Evolutionary conservation across 768 basidiomycete species (phyloP).

Genomic region (Amanita thiersii): DNA sequence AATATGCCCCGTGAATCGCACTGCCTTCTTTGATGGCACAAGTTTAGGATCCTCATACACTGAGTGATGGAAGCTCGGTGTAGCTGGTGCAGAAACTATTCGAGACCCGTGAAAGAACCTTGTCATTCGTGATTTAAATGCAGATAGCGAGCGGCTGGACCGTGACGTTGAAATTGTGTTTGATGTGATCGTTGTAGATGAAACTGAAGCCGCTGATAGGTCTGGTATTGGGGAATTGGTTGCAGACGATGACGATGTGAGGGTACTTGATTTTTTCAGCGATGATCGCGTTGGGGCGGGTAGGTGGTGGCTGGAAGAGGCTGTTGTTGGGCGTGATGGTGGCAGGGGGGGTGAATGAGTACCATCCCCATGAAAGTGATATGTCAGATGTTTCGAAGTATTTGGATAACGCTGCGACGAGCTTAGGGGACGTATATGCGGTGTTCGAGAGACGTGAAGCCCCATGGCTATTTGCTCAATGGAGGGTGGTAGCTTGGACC

Average conservation of each 20-base stretch:
- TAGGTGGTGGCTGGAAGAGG: conserved; percentile 28
- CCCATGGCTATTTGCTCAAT: conserved; percentile 79
- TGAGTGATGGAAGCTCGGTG: conserved; percentile 25
- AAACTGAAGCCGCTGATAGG: conserved; percentile 34
- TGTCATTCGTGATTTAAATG: conserved; percentile 40
- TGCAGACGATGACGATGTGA: conserved; percentile 29
- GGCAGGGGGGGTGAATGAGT: conserved; percentile 16
- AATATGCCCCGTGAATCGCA: conserved; percentile 49
- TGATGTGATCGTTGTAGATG: conserved; percentile 42
- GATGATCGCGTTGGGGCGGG: conserved; percentile 59
- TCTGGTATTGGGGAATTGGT: conserved; percentile 22
- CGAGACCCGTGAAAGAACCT: conserved; percentile 39
- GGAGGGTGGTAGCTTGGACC: conserved; percentile 24
- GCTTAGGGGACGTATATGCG: conserved; percentile 47
- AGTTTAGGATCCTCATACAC: conserved; percentile 25
- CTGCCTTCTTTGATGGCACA: conserved; percentile 40
- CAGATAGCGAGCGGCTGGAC: conserved; percentile 26
- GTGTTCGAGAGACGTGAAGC: conserved; percentile 68
- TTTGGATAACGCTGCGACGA: conserved; percentile 16
- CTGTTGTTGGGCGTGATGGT: conserved; percentile 14
- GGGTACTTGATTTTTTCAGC: conserved; percentile 44
- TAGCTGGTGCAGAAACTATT: conserved; percentile 23
- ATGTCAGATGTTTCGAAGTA: not conserved
- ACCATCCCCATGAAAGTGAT: not conserved
- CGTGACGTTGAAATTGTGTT: conserved; percentile 21